Conservation (phyloP, 2,329 filamentous ascomycete genomes). For the Calonectria henricotiae region DNA sequence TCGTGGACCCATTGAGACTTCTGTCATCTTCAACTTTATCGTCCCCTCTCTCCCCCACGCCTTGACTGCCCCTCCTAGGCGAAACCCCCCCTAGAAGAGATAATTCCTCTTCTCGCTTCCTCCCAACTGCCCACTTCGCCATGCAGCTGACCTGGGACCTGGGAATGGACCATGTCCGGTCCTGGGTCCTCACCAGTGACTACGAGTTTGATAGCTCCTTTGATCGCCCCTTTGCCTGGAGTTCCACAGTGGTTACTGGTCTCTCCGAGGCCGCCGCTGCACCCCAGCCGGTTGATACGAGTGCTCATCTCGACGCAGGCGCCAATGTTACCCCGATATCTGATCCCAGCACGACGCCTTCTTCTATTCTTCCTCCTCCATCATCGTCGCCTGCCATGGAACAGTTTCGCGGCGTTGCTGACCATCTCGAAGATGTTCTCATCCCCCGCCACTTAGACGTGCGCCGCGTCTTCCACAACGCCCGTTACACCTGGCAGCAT, state of each 20-base stretch:
- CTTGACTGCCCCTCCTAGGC: constrained; percentile 14
- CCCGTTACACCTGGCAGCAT: constrained; percentile 46
- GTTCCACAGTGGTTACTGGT: constrained; percentile 49
- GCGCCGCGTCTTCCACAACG: constrained; percentile 46
- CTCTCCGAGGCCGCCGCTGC: constrained; percentile 48
- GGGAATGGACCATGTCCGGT: constrained; percentile 52
- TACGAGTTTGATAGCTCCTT: constrained; percentile 46
- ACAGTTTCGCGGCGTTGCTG: constrained; percentile 39
- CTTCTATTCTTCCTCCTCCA: constrained; percentile 29
- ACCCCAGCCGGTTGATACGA: constrained; percentile 44
- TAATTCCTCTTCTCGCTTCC: constrained; percentile 30
- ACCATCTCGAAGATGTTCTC: constrained; percentile 47
- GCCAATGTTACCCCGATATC: constrained; percentile 37
- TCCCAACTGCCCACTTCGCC: constrained; percentile 33
- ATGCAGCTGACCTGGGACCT: constrained; percentile 54
- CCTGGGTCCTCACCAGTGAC: constrained; percentile 51
- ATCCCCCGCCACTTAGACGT: constrained; percentile 46
- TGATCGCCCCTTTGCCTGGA: constrained; percentile 47
- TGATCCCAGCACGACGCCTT: constrained; percentile 38
- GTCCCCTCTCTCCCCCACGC: constrained; percentile 7
- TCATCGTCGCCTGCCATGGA: constrained; percentile 32
- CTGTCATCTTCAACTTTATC: constrained; percentile 4
- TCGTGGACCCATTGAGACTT: constrained; percentile 3
- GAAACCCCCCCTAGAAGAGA: constrained; percentile 10
- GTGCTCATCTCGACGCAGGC: constrained; percentile 42